A percentile compares a stretch with the other conserved stretches of the same genome.
These are phyloP conservation scores for Orbilia oligospora DNA, from an alignment of 2,329 filamentous ascomycete genomes.

Conservation along the genomic window DNA sequence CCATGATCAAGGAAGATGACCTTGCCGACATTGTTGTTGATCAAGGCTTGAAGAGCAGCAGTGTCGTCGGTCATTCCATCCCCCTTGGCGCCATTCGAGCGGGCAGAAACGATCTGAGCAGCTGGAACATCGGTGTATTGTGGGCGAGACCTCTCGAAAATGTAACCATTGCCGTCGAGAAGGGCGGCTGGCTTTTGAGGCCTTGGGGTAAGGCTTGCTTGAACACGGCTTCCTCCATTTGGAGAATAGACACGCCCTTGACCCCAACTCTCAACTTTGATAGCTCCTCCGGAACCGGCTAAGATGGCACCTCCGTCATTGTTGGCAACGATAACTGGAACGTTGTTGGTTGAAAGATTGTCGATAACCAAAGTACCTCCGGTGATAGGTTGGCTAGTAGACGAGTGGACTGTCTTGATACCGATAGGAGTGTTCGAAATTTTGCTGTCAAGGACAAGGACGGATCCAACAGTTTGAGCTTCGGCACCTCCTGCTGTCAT, in stretches of 20 bases:
- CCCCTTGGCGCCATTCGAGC: conserved; percentile 84
- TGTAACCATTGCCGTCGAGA: conserved; percentile 74
- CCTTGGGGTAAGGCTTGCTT: conserved; percentile 73
- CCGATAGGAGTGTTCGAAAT: conserved; percentile 83
- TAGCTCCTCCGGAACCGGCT: conserved; percentile 45
- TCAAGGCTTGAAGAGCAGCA: conserved; percentile 80
- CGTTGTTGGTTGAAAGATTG: conserved; percentile 72
- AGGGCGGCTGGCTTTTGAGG: conserved; percentile 76
- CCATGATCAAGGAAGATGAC: conserved; percentile 83
- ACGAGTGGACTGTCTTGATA: conserved; percentile 83
- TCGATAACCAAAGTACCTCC: conserved; percentile 78
- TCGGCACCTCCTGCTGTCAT: conserved; percentile 77
- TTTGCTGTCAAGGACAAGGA: conserved; percentile 84
- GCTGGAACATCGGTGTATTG: conserved; percentile 81
- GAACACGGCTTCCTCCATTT: conserved; percentile 71
- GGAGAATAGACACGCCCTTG: conserved; percentile 74
- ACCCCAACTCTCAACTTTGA: conserved; percentile 54
- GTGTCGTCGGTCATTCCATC: conserved; percentile 92
- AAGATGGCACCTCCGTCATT: conserved; percentile 76
- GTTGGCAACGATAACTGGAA: conserved; percentile 87
- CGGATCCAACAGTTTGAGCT: conserved; percentile 84
- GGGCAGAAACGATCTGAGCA: conserved; percentile 85
- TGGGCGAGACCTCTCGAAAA: conserved; percentile 89
- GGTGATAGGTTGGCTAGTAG: conserved; percentile 73
- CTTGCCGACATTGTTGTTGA: conserved; percentile 73